These are phyloP conservation scores for Fusarium torreyae DNA, from an alignment of 2,329 filamentous ascomycete species.

Conservation along the genomic window DNA sequence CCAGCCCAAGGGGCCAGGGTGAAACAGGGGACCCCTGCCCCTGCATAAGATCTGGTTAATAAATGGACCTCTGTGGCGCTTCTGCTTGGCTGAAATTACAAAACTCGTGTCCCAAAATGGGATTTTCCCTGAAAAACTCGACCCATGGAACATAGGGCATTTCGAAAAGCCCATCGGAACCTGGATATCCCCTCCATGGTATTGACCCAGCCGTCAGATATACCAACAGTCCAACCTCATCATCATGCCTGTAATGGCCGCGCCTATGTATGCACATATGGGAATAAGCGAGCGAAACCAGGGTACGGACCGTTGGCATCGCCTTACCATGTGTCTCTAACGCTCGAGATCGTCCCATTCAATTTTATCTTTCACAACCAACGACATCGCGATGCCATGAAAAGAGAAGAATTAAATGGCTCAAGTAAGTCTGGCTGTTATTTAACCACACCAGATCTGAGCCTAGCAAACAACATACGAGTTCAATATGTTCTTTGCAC, in stretches of 20 bases:
- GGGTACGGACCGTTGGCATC: constrained; percentile 5
- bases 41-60: constrained; percentile 46
- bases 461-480: constrained; percentile 5
- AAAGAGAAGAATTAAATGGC: background rate
- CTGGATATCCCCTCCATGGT: constrained; percentile 24
- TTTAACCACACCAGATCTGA: constrained; percentile 14
- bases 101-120: constrained; percentile 56
- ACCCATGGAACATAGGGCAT: constrained; percentile 30
- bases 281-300: constrained; percentile 13
- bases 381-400: constrained; percentile 12
- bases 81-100: constrained; percentile 46
- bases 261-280: constrained; percentile 1
- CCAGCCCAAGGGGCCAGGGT: constrained; percentile 2
- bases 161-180: constrained; percentile 36
- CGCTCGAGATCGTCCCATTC: background rate
- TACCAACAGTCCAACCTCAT: constrained; percentile 27
- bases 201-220: constrained; percentile 16
- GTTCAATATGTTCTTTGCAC: background rate
- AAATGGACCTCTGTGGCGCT: constrained; percentile 26
- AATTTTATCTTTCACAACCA: background rate
- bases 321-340: constrained; percentile 7
- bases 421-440: background rate
- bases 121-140: constrained; percentile 33
- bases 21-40: constrained; percentile 32
- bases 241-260: constrained; percentile 4